phyloP scores from a whole-genome alignment of 129 eudicot species.

The Deinandra increscens region DNA sequence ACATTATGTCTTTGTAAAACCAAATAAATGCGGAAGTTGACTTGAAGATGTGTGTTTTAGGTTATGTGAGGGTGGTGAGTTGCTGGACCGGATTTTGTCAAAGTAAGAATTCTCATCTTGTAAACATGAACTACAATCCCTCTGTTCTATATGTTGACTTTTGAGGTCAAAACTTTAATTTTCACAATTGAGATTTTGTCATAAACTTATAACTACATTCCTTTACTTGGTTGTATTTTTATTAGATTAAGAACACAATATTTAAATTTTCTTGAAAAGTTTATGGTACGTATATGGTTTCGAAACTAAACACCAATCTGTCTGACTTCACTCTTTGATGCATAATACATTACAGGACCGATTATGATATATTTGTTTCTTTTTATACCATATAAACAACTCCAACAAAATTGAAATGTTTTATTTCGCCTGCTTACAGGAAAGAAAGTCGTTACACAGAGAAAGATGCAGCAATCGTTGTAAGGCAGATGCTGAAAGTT shows the following conservation, averaged over 20 bases:
- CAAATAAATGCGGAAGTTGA: slow-evolving; percentile 10
- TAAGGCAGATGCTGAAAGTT: slow-evolving; percentile 95
- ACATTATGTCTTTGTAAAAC: slow-evolving; percentile 1
- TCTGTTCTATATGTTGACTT: slow-evolving; percentile 11
- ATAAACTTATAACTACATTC: background rate
- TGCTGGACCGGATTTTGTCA: slow-evolving; percentile 83
- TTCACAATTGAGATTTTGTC: slow-evolving; percentile 5
- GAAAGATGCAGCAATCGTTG: slow-evolving; percentile 90
- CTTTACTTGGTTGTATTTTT: background rate
- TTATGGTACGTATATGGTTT: background rate
- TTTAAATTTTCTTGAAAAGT: background rate
- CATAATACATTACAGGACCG: background rate
- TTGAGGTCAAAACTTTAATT: slow-evolving; percentile 5
- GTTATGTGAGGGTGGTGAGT: slow-evolving; percentile 96
- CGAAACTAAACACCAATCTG: background rate
- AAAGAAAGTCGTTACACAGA: slow-evolving; percentile 88
- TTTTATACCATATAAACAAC: background rate
- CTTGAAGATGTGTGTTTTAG: slow-evolving; percentile 29
- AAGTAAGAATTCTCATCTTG: slow-evolving; percentile 56
- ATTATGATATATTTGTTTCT: background rate
- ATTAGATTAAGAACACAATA: background rate
- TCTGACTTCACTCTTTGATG: slow-evolving; percentile 11
- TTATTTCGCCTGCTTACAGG: slow-evolving; percentile 39
- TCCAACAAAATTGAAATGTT: background rate
- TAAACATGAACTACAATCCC: slow-evolving; percentile 17